Evolutionary conservation across 164 flowering plant species (phyloP), one percentile per base, ranked within the genome.

Genomic region (Vitis rotundifolia): DNA sequence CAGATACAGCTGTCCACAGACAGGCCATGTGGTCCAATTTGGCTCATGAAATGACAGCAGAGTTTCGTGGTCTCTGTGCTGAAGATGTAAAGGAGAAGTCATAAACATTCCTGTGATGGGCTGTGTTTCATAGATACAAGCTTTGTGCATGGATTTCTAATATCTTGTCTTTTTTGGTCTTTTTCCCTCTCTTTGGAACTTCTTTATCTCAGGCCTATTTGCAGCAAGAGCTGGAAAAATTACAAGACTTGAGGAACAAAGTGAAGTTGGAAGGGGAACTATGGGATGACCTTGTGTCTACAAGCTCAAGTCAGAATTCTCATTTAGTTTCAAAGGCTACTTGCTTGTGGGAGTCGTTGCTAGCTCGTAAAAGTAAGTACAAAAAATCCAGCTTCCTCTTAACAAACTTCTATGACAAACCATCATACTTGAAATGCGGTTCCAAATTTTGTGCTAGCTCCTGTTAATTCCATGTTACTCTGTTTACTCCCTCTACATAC

Each of bases 21-120:
- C 99, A 93, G 76, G 93, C 92, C 49, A 91, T 85, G 88, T 93
- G 99, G 99, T 94, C 98, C 29, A 81, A 82, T 75, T 83, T 96
- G 81, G 99, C 99, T 79, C 99, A 96, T 82, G 99, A 96, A 76
- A 93, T 93, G 93, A 93, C 99, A 64, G 95, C 98, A 71, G 99
- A 93, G 76, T 96, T 92, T 80, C 97, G 99, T 76, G 94, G 97
- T 64, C 93, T 96, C 62, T 93, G 97, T 88, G 98, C 98, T 64
- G 99, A 96, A 82, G 99, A 93, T 97, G 99, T 96, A 84, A 71
- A 76, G 47, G 54, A 57, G 63, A 67, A 71, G 73, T 60, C 18
- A 55, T 64, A 66, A 11, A 55, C 22, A 8, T 72, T 69, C 49
- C 14, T 60, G 28, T 51, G 1, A 18, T 16, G 63, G 61, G 48